phyloP scores from a whole-genome alignment of 2,329 filamentous ascomycete species.

The Calonectria fujianensis region DNA sequence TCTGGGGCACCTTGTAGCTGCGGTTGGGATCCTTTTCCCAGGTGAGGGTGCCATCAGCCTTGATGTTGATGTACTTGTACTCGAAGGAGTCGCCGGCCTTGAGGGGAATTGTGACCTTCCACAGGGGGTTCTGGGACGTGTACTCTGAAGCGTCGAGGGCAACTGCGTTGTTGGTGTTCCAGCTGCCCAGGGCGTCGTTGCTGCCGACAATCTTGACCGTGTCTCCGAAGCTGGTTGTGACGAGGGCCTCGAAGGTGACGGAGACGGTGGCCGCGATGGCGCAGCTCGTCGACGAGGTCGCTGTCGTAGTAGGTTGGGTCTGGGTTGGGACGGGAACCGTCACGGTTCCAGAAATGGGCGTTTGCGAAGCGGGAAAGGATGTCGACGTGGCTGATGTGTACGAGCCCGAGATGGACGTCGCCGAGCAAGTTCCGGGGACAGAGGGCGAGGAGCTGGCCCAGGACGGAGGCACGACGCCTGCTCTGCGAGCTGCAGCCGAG shows the following conservation, averaged over 20 bases:
- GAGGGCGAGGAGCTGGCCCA: constrained; percentile 71
- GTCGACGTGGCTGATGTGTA: constrained; percentile 70
- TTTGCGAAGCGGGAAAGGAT: constrained; percentile 70
- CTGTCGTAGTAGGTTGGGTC: constrained; percentile 51
- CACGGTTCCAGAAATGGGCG: constrained; percentile 61
- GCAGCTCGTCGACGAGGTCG: constrained; percentile 60
- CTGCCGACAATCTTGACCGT: constrained; percentile 80
- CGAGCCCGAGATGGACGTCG: constrained; percentile 67
- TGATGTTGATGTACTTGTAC: constrained; percentile 82
- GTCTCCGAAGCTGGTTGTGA: constrained; percentile 76
- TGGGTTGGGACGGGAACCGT: constrained; percentile 56
- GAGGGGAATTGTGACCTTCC: constrained; percentile 75
- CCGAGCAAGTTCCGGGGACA: constrained; percentile 70
- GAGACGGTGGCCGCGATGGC: constrained; percentile 67
- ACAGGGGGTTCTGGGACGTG: constrained; percentile 75
- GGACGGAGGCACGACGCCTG: constrained; percentile 72
- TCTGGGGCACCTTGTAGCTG: constrained; percentile 57
- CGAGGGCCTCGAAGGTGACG: constrained; percentile 78
- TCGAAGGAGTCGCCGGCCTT: constrained; percentile 73
- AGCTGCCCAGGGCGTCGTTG: constrained; percentile 75
- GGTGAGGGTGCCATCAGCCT: constrained; percentile 70
- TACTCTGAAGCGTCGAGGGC: constrained; percentile 76
- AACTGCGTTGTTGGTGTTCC: constrained; percentile 74
- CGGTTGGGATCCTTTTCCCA: constrained; percentile 80
- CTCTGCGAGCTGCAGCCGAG: constrained; percentile 75